These are phyloP conservation scores for Phycomyces nitens DNA, from an alignment of 192 early-diverging fungal species.

Conservation along the genomic window DNA sequence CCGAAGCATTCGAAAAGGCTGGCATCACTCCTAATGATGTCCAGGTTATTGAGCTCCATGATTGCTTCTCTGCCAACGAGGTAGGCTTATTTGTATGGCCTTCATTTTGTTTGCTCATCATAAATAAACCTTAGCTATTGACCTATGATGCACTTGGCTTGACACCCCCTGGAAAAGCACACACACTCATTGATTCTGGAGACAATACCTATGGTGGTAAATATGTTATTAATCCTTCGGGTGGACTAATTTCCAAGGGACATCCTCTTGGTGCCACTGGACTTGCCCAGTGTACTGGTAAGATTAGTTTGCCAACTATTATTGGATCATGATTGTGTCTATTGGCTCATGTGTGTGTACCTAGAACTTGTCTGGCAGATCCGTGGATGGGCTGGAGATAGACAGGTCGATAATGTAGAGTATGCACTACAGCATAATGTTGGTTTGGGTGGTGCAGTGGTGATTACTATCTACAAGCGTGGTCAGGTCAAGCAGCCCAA, in stretches of 20 bases:
- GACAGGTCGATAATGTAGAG: slow-evolving; percentile 63
- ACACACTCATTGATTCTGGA: slow-evolving; percentile 50
- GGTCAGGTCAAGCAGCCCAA: slow-evolving; percentile 36
- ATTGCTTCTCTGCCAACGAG: slow-evolving; percentile 77
- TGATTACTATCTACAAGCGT: slow-evolving; percentile 60
- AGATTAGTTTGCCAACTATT: slow-evolving; percentile 14
- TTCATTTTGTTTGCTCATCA: slow-evolving; percentile 30
- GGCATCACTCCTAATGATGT: slow-evolving; percentile 59
- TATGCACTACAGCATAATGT: slow-evolving; percentile 73
- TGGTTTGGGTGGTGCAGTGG: slow-evolving; percentile 71
- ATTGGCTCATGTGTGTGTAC: slow-evolving; percentile 1
- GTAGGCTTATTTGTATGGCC: slow-evolving; percentile 22
- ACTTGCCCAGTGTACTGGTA: slow-evolving; percentile 67
- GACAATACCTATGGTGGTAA: slow-evolving; percentile 61
- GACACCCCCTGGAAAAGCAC: slow-evolving; percentile 61
- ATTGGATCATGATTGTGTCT: background rate
- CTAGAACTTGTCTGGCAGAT: slow-evolving; percentile 55
- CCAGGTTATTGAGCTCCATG: slow-evolving; percentile 70
- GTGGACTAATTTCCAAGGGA: slow-evolving; percentile 74
- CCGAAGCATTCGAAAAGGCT: slow-evolving; percentile 50
- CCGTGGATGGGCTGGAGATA: slow-evolving; percentile 60
- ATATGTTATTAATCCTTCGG: slow-evolving; percentile 68
- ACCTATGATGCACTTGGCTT: slow-evolving; percentile 74
- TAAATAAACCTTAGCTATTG: slow-evolving; percentile 26
- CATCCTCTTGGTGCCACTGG: slow-evolving; percentile 77